Percentiles rank a stretch among this genome's conserved stretches.
phyloP scores from a whole-genome alignment of 2,329 filamentous ascomycete genomes.

The Cadophora sp. region DNA sequence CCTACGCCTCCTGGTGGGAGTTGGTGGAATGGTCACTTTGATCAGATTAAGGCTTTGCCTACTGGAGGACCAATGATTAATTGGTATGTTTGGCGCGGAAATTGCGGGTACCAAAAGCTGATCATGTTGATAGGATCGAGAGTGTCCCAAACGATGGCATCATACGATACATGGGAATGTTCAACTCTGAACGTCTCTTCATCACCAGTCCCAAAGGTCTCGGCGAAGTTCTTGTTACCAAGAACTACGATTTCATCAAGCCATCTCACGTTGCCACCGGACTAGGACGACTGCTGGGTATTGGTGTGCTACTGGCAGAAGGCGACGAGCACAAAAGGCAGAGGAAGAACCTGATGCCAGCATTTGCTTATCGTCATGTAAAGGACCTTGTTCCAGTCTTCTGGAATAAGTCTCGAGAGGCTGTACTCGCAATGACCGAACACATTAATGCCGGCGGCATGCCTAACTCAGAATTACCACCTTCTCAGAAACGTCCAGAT shows the following conservation, averaged over 20 bases:
- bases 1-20: conserved; percentile 54
- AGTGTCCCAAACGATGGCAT: conserved; percentile 71
- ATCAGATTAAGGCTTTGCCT: conserved; percentile 46
- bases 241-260: conserved; percentile 74
- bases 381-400: conserved; percentile 86
- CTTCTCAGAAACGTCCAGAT: conserved; percentile 27
- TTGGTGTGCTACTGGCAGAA: conserved; percentile 80
- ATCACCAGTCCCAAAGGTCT: conserved; percentile 68
- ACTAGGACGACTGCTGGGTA: conserved; percentile 69
- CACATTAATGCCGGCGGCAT: conserved; percentile 51
- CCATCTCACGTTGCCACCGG: conserved; percentile 59
- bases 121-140: conserved; percentile 53
- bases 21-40: conserved; percentile 54
- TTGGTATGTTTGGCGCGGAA: conserved; percentile 41
- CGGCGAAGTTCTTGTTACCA: conserved; percentile 72
- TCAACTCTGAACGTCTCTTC: conserved; percentile 69
- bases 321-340: conserved; percentile 89
- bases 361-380: conserved; percentile 85
- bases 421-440: conserved; percentile 65
- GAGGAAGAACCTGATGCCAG: conserved; percentile 79
- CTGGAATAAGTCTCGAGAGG: conserved; percentile 77
- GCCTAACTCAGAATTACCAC: conserved; percentile 42
- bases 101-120: background rate
- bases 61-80: conserved; percentile 47
- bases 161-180: conserved; percentile 68